A percentile compares a stretch with the other conserved stretches of the same genome.
Conservation (phyloP, 805 yeast genomes). For the Pichia manshurica region DNA sequence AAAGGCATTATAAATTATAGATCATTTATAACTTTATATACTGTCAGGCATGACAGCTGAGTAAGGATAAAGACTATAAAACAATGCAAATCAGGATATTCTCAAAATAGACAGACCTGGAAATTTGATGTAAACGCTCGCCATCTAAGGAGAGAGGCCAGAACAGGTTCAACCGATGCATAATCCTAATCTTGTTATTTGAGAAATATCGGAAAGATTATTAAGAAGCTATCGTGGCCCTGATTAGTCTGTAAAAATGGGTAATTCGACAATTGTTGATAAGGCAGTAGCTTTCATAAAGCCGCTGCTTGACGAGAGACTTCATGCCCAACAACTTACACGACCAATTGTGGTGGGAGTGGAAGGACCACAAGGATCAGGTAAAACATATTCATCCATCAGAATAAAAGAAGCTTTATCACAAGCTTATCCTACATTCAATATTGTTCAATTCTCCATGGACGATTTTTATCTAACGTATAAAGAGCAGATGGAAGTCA, state of each 20-base stretch:
- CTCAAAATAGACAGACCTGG: no score
- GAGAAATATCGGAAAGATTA: no score
- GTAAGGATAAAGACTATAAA: no score
- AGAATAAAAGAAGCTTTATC: constrained; percentile 34
- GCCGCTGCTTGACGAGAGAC: constrained; percentile 26
- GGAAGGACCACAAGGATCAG: constrained; percentile 77
- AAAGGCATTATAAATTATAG: constrained; percentile 50
- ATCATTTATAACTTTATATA: neutral
- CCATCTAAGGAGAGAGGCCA: no score
- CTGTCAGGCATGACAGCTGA: no score
- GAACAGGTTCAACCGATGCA: no score
- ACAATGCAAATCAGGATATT: no score
- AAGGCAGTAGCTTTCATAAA: constrained; percentile 18
- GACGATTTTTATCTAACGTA: constrained; percentile 83
- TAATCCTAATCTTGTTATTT: no score
- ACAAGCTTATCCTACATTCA: constrained; percentile 32
- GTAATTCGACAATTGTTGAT: constrained; percentile 5
- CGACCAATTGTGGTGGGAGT: constrained; percentile 44
- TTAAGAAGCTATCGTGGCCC: no score
- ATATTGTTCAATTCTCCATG: constrained; percentile 53
- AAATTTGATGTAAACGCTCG: no score
- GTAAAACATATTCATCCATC: constrained; percentile 55
- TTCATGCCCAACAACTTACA: constrained; percentile 11
- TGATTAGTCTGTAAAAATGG: neutral
- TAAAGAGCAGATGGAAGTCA: constrained; percentile 48